Evolutionary conservation across 2,329 filamentous ascomycete species (phyloP).

Genomic region (Epichloe typhina): DNA sequence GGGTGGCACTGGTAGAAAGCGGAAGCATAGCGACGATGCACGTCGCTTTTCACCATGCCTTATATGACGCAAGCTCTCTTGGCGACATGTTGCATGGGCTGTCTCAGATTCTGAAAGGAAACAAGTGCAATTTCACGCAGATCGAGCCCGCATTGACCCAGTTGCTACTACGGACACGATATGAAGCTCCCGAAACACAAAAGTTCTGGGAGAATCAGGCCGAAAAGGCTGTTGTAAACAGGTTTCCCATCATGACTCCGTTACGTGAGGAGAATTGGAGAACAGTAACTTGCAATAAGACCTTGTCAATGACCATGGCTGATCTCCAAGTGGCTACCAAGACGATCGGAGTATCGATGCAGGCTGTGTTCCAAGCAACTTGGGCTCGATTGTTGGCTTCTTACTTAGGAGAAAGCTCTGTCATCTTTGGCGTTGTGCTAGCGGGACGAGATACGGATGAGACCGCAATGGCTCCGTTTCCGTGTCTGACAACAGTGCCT

Average conservation of each 20-base stretch:
- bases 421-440: conserved; percentile 70
- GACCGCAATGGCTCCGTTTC: conserved; percentile 52
- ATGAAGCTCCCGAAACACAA: conserved; percentile 22
- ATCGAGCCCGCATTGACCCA: conserved; percentile 26
- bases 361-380: conserved; percentile 61
- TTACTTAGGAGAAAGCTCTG: conserved; percentile 60
- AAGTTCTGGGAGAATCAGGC: conserved; percentile 52
- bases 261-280: conserved; percentile 26
- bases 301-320: conserved; percentile 25
- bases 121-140: conserved; percentile 3
- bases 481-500: conserved; percentile 72
- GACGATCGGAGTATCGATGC: conserved; percentile 52
- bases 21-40: conserved; percentile 21
- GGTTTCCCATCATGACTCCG: conserved; percentile 67
- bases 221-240: conserved; percentile 42
- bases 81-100: conserved; percentile 51
- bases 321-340: conserved; percentile 44
- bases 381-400: conserved; percentile 65
- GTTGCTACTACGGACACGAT: conserved; percentile 24
- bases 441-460: conserved; percentile 56
- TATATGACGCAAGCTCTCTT: conserved; percentile 76
- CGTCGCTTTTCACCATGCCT: conserved; percentile 57
- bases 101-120: conserved; percentile 13
- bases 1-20: conserved; percentile 32
- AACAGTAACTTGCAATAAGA: conserved; percentile 20